These are phyloP conservation scores for Domatiomyces globalis DNA, from an alignment of 2,329 filamentous ascomycete genomes.

Conservation along the genomic window DNA sequence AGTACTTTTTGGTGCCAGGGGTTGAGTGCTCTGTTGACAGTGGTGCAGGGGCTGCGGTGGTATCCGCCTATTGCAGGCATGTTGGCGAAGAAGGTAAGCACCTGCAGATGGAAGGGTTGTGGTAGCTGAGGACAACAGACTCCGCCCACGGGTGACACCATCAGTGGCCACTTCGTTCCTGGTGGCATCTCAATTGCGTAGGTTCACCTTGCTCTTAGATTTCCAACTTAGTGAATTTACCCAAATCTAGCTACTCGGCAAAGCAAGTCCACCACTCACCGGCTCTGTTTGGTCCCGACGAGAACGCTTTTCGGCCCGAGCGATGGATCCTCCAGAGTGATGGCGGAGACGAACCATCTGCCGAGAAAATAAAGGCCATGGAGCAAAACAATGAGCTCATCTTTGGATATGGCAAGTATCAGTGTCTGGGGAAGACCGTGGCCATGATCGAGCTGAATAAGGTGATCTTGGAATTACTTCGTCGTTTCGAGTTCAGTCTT, in stretches of 20 bases:
- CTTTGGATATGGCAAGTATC: slow-evolving; percentile 33
- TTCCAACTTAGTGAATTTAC: slow-evolving; percentile 28
- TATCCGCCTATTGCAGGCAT: slow-evolving; percentile 31
- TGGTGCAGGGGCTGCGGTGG: slow-evolving; percentile 27
- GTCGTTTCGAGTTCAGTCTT: slow-evolving; percentile 7
- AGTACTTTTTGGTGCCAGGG: too few relatives aligned
- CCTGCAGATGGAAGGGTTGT: too few relatives aligned
- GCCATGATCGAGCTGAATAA: slow-evolving; percentile 39
- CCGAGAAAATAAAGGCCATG: slow-evolving; percentile 26
- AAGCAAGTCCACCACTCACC: slow-evolving; percentile 26
- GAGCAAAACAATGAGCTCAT: slow-evolving; percentile 29
- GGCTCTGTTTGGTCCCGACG: slow-evolving; percentile 28
- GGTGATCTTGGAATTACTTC: slow-evolving; percentile 27
- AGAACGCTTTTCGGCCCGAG: slow-evolving; percentile 34
- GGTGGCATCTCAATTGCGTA: slow-evolving; percentile 23
- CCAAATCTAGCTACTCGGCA: neutral
- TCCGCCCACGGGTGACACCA: slow-evolving; percentile 26
- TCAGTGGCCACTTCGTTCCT: slow-evolving; percentile 30
- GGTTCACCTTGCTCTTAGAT: neutral
- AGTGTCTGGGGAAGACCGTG: slow-evolving; percentile 35
- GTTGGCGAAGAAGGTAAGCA: slow-evolving; percentile 17
- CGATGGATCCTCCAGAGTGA: slow-evolving; percentile 30
- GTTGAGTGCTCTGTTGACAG: too few relatives aligned
- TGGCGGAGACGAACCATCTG: slow-evolving; percentile 19
- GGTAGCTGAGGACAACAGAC: slow-evolving; percentile 13